phyloP scores from a whole-genome alignment of 169 alveolate species.

The Plasmodium malariae region DNA sequence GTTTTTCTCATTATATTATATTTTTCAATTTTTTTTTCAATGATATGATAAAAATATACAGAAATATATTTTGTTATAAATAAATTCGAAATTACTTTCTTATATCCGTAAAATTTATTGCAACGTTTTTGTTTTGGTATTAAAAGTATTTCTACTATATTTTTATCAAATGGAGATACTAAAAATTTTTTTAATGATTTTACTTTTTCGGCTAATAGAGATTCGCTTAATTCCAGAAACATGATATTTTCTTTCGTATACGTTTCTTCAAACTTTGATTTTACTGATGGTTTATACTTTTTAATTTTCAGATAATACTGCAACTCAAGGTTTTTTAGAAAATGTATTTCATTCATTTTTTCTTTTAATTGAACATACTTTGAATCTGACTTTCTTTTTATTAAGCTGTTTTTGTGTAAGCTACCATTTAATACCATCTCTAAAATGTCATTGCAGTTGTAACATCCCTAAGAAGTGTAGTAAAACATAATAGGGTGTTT shows the following conservation, averaged over 20 bases:
- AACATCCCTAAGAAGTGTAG: slow-evolving; percentile 3
- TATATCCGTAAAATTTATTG: slow-evolving; percentile 35
- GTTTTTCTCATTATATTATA: slow-evolving; percentile 33
- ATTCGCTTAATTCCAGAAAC: slow-evolving; percentile 45
- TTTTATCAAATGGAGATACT: slow-evolving; percentile 47
- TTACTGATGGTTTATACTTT: slow-evolving; percentile 17
- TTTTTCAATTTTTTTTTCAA: slow-evolving; percentile 70
- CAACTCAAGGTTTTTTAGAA: slow-evolving; percentile 59
- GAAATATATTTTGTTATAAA: slow-evolving; percentile 70
- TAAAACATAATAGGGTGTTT: background rate
- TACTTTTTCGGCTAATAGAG: slow-evolving; percentile 66
- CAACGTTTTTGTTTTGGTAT: slow-evolving; percentile 43
- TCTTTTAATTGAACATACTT: slow-evolving; percentile 44
- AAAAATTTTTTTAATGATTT: slow-evolving; percentile 53
- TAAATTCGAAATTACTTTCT: slow-evolving; percentile 36
- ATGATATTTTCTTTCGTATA: slow-evolving; percentile 18
- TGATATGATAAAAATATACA: slow-evolving; percentile 55
- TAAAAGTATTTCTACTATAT: slow-evolving; percentile 58
- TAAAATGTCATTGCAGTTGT: slow-evolving; percentile 55
- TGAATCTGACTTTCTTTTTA: slow-evolving; percentile 33
- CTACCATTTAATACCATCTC: slow-evolving; percentile 59
- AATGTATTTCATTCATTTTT: slow-evolving; percentile 43
- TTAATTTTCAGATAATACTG: slow-evolving; percentile 56
- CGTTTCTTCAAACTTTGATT: slow-evolving; percentile 15
- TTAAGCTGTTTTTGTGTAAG: slow-evolving; percentile 26